phyloP scores from a whole-genome alignment of 148 eudicot genomes.

The Rhododendron mucronatum region DNA sequence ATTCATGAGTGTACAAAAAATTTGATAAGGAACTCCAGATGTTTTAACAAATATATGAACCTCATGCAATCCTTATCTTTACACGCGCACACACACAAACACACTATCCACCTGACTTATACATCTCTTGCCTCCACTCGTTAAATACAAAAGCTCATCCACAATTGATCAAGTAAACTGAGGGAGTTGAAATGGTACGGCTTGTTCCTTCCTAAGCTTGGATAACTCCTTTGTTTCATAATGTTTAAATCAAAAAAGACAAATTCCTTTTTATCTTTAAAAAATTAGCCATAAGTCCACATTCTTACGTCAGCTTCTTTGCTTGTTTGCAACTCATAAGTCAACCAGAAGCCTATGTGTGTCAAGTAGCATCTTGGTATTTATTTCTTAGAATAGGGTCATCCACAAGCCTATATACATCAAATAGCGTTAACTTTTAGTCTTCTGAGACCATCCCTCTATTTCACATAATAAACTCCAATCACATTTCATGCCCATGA shows the following conservation, averaged over 20 bases:
- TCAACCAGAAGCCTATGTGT: no score
- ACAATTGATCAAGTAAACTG: background rate
- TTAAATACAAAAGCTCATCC: background rate
- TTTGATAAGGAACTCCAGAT: background rate
- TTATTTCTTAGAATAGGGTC: background rate
- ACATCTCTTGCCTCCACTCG: background rate
- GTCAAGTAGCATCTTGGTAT: background rate
- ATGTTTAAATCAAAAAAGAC: background rate
- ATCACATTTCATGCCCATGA: background rate
- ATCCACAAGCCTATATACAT: background rate
- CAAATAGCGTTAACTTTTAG: no score
- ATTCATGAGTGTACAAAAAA: background rate
- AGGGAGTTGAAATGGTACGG: background rate
- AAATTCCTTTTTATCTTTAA: background rate
- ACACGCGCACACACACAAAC: background rate
- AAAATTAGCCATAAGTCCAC: background rate
- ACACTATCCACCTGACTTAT: background rate
- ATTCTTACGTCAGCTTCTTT: background rate
- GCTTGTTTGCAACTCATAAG: background rate
- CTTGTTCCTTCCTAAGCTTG: background rate
- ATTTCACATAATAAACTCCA: background rate
- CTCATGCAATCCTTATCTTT: background rate
- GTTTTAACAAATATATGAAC: background rate
- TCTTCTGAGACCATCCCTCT: background rate
- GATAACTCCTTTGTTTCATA: background rate